Evolutionary conservation across 768 basidiomycete genomes (phyloP).

Genomic region (Tricholoma furcatifolium): DNA sequence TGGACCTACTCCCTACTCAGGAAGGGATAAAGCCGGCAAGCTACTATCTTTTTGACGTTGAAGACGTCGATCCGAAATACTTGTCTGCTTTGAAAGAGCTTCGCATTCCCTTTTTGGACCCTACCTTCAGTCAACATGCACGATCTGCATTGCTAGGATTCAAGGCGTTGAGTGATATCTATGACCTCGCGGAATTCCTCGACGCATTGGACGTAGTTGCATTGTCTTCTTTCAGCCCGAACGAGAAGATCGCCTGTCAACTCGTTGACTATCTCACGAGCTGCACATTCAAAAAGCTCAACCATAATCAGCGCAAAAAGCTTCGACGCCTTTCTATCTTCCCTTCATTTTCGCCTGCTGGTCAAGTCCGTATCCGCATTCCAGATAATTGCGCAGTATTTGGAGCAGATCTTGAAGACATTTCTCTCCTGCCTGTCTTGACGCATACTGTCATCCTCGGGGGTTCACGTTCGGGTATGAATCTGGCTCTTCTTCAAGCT

Average conservation of each 20-base stretch:
- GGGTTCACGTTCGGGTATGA: conserved; percentile 11
- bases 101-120: conserved; percentile 33
- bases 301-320: conserved; percentile 3
- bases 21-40: conserved; percentile 24
- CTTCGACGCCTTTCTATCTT: conserved; percentile 8
- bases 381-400: conserved; percentile 1
- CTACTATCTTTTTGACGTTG: conserved; percentile 26
- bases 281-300: not conserved
- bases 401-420: conserved; percentile 9
- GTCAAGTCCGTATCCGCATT: not conserved
- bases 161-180: conserved; percentile 18
- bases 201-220: conserved; percentile 17
- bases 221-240: not conserved
- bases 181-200: conserved; percentile 31
- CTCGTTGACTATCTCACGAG: not conserved
- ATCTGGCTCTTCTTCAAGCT: conserved; percentile 21
- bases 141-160: conserved; percentile 19
- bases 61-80: conserved; percentile 20
- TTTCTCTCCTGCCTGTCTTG: conserved; percentile 29
- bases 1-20: conserved; percentile 34
- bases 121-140: conserved; percentile 18
- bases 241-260: not conserved
- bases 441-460: conserved; percentile 27
- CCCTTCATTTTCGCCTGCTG: not conserved
- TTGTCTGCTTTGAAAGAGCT: conserved; percentile 23